Evolutionary conservation across 768 basidiomycete species (phyloP).

Genomic region (Russula earlei): DNA sequence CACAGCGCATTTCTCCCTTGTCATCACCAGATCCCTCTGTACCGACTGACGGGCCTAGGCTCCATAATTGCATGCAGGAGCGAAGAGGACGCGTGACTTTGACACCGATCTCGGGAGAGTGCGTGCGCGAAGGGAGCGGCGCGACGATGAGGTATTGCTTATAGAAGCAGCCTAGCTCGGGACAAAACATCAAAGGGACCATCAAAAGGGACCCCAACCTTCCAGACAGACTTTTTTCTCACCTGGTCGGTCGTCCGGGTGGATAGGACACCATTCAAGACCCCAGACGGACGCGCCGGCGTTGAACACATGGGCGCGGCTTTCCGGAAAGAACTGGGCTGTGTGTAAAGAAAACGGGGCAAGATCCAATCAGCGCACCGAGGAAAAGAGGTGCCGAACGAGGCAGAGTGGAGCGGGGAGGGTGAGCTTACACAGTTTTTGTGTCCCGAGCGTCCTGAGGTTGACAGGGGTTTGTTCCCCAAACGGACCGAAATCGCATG

Average conservation of each 20-base stretch:
- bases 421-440: slow-evolving; percentile 44
- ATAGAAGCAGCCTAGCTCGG: slow-evolving; percentile 36
- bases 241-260: slow-evolving; percentile 48
- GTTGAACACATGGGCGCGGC: slow-evolving; percentile 63
- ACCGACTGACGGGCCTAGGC: slow-evolving; percentile 27
- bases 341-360: not conserved
- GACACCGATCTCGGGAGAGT: slow-evolving; percentile 58
- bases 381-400: not conserved
- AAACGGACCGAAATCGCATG: slow-evolving; percentile 61
- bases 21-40: slow-evolving; percentile 21
- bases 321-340: slow-evolving; percentile 55
- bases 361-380: not conserved
- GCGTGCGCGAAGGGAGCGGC: slow-evolving; percentile 54
- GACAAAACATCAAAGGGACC: not conserved
- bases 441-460: slow-evolving; percentile 46
- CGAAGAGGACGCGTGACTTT: slow-evolving; percentile 44
- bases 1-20: slow-evolving; percentile 54
- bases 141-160: slow-evolving; percentile 82
- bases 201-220: not conserved
- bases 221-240: slow-evolving; percentile 17
- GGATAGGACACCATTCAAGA: slow-evolving; percentile 87
- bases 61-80: slow-evolving; percentile 87
- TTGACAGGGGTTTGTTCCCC: slow-evolving; percentile 40
- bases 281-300: slow-evolving; percentile 89
- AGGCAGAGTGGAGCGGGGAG: not conserved